These are phyloP conservation scores for Rutstroemia sp. DNA, from an alignment of 2,329 filamentous ascomycete genomes.

Conservation along the genomic window DNA sequence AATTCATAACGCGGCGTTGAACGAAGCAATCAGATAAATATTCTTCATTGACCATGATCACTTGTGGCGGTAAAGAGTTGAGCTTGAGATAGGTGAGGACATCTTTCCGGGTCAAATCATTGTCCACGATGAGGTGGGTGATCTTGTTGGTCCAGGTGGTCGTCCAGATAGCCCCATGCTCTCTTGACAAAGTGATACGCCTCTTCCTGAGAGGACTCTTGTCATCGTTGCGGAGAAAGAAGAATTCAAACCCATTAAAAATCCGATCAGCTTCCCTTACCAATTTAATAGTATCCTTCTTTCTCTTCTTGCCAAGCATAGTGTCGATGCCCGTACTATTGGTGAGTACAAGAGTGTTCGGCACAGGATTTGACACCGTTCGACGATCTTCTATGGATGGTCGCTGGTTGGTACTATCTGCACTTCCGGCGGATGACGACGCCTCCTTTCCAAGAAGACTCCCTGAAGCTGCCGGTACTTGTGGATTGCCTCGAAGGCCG, in stretches of 20 bases:
- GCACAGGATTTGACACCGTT: constrained; percentile 20
- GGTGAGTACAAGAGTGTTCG: constrained; percentile 19
- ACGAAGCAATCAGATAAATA: constrained; percentile 64
- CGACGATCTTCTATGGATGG: constrained; percentile 13
- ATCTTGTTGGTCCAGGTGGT: constrained; percentile 46
- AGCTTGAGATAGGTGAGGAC: constrained; percentile 48
- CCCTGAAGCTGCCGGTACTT: constrained; percentile 6
- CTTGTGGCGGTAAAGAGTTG: constrained; percentile 28
- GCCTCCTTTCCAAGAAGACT: constrained; percentile 11
- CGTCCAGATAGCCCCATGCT: constrained; percentile 69
- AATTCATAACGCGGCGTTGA: constrained; percentile 50
- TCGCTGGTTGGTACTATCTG: neutral
- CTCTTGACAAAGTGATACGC: constrained; percentile 66
- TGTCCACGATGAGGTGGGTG: constrained; percentile 77
- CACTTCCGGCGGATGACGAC: neutral
- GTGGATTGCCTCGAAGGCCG: constrained; percentile 18
- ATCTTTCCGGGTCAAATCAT: constrained; percentile 54
- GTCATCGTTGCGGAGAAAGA: constrained; percentile 78
- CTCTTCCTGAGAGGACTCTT: constrained; percentile 57
- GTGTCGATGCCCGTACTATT: constrained; percentile 23
- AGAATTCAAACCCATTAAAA: constrained; percentile 56
- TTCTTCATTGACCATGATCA: constrained; percentile 57
- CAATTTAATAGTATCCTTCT: constrained; percentile 30
- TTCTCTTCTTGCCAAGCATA: constrained; percentile 21
- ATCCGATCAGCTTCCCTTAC: constrained; percentile 48